Conservation (phyloP, 1,139 yeast species). For the Spathaspora sp. region DNA sequence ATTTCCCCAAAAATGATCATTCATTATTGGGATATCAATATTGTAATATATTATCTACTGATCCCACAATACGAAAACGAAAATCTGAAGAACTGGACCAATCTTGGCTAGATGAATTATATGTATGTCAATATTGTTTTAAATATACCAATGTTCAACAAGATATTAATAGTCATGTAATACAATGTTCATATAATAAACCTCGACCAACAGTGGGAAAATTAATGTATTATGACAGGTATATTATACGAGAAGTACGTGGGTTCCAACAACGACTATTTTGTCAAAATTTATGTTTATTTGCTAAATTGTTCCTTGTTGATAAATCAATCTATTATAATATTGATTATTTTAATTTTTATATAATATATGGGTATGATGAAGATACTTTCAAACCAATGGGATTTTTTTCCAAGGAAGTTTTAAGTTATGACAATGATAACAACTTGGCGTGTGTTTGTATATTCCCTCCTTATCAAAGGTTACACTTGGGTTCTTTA, state of each 20-base stretch:
- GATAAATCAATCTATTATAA: constrained; percentile 85
- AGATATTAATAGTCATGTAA: constrained; percentile 42
- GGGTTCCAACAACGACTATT: constrained; percentile 65
- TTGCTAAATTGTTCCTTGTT: constrained; percentile 87
- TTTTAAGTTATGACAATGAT: constrained; percentile 78
- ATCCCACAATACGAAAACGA: constrained; percentile 15
- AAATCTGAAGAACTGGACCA: not conserved
- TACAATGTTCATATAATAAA: constrained; percentile 41
- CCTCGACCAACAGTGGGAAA: constrained; percentile 54
- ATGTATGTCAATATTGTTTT: constrained; percentile 81
- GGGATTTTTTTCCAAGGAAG: constrained; percentile 92
- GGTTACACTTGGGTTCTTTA: constrained; percentile 72
- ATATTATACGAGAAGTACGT: constrained; percentile 59
- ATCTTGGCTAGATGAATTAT: constrained; percentile 60
- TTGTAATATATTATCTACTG: constrained; percentile 21
- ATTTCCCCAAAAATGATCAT: constrained; percentile 46
- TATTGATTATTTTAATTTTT: constrained; percentile 78
- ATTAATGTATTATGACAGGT: constrained; percentile 62
- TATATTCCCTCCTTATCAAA: constrained; percentile 89
- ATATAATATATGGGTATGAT: constrained; percentile 58
- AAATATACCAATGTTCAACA: constrained; percentile 58
- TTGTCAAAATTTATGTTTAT: constrained; percentile 79
- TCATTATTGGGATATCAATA: constrained; percentile 30
- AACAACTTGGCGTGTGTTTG: constrained; percentile 85
- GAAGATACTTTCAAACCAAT: constrained; percentile 48